Base-by-base conservation (phyloP, 192 early-diverging fungal species). In the Chytriomyces hyalinus region DNA sequence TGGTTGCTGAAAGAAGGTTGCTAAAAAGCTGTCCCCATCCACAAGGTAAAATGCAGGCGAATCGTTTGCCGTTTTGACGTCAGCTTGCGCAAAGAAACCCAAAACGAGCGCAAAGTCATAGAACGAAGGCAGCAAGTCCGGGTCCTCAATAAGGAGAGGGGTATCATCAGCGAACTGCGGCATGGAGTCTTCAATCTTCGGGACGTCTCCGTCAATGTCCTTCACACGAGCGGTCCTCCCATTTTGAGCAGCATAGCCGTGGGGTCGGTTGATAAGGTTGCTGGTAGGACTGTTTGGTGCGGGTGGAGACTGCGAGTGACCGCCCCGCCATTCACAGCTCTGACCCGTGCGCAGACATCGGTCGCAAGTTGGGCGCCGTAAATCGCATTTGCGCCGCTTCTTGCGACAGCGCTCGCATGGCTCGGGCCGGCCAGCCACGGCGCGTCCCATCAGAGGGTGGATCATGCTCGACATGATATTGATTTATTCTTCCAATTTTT, bases 371-470 rank as follows among this genome's bases (percentile, higher is more conserved):
- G 20, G 20, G 15, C 63, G 63, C 63, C n/a, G n/a, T 13, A n/a
- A 26, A 26, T 65, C 26, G 63, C 63, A 65, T 3, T 65, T 65
- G 3, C 28, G 17, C 20, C 63, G 63, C 3, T 65, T 36, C 20
- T 17, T 13, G n/a, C 63, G 63, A 26, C 63, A 65, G 17, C 11
- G 17, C 3, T n/a, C 63, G 63, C 63, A 65, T 36, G 63, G 63
- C 53, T 13, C 20, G 13, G 53, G 53, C 3, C 53, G 53, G 53
- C 53, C 53, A 57, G 20, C 53, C 20, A 57, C 53, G 15, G 13
- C 20, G 13, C 53, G 53, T 13, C 53, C 53, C 13, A 57, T 13
- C 15, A 57, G 13, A 13, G 53, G 53, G 53, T 57, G 53, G 15
- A 57, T 36, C 36, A 36, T 36, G 36, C 36, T 36, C 36, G 36